Conservation (phyloP, 331 rosid species). For the Ulmus americana region DNA sequence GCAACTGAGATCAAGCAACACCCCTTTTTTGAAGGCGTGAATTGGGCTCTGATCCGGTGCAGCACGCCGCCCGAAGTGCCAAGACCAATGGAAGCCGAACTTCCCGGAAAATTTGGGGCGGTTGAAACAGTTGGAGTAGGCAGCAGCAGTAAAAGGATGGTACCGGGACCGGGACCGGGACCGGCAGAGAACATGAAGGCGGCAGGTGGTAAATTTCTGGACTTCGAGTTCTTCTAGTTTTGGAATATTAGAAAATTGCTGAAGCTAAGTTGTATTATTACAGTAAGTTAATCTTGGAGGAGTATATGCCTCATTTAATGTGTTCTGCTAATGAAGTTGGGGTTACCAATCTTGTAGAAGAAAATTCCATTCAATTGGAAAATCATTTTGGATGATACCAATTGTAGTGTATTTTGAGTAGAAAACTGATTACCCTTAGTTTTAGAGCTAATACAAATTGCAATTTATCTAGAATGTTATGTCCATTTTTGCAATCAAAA, state of each 20-base stretch:
- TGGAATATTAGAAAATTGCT: slow-evolving; percentile 28
- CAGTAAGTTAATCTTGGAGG: slow-evolving; percentile 26
- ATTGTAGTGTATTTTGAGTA: slow-evolving; percentile 7
- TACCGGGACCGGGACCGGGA: slow-evolving; percentile 7
- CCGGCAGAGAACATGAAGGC: slow-evolving; percentile 70
- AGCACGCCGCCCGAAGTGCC: slow-evolving; percentile 99
- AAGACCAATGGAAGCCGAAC: slow-evolving; percentile 72
- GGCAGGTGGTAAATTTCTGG: slow-evolving; percentile 93
- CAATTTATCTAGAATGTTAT: neutral
- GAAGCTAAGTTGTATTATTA: slow-evolving; percentile 29
- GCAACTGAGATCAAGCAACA: slow-evolving; percentile 98
- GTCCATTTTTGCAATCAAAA: neutral
- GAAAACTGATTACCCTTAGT: slow-evolving; percentile 14
- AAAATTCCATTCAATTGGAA: slow-evolving; percentile 41
- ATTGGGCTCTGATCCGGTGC: slow-evolving; percentile 97
- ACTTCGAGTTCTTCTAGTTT: slow-evolving; percentile 94
- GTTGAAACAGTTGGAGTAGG: slow-evolving; percentile 53
- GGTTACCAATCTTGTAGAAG: slow-evolving; percentile 21
- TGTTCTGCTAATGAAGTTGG: slow-evolving; percentile 33
- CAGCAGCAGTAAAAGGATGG: slow-evolving; percentile 75
- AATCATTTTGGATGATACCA: slow-evolving; percentile 10
- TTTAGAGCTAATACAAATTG: slow-evolving; percentile 10
- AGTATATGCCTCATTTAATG: slow-evolving; percentile 37
- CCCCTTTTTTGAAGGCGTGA: slow-evolving; percentile 93
- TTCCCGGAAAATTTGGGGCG: slow-evolving; percentile 55